Base-by-base conservation (phyloP, 2,329 filamentous ascomycete genomes). In the Penicillium frequentans region DNA sequence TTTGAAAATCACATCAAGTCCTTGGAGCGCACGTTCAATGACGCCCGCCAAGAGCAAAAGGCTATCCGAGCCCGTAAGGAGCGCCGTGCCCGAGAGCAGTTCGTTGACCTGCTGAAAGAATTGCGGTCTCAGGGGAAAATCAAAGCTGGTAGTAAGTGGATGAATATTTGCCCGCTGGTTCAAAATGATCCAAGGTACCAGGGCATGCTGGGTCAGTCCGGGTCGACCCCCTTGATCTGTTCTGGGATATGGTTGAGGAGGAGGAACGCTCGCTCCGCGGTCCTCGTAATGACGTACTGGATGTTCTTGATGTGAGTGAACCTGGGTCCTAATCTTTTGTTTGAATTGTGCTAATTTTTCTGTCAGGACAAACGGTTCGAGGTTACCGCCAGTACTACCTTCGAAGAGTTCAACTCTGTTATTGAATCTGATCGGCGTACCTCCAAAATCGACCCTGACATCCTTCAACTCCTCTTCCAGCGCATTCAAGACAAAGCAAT, bases 1-100 rank as follows among this genome's bases (percentile, higher is more conserved):
- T 99, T 98, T 75, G 92, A 98, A 78, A 91, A 90, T 69, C 93
- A 98, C 72, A 95, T 98, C 80, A 96, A 96, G 77, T 84, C 88
- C 56, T 83, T 98, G 63, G 95, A 99, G 76, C 89, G 92, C 60
- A 86, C 86, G 52, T 93, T 96, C 79, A 98, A 98, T 75, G 92
- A 97, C 71, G 85, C 88, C 48, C 89, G 90, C 61, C 95, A 99
- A 75, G 86, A 90, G 65, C 88, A 95, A 68, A 96, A 96, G 79
- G 88, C 88, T 59, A 84, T 84, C 66, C 93, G 90, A 75, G 84
- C 86, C 54, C 87, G 95, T 58, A 76, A 88, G 64, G 92, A 97
- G 72, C 90, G 95, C 61, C 90, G 92, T 77, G 89, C 89, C 65
- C 88, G 95, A 60, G 95, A 99, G 71, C 84, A 81, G 1, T 99